A percentile compares a stretch with the other conserved stretches of the same genome.
phyloP scores from a whole-genome alignment of 768 basidiomycete genomes.

The Tricholoma hemisulphureum region DNA sequence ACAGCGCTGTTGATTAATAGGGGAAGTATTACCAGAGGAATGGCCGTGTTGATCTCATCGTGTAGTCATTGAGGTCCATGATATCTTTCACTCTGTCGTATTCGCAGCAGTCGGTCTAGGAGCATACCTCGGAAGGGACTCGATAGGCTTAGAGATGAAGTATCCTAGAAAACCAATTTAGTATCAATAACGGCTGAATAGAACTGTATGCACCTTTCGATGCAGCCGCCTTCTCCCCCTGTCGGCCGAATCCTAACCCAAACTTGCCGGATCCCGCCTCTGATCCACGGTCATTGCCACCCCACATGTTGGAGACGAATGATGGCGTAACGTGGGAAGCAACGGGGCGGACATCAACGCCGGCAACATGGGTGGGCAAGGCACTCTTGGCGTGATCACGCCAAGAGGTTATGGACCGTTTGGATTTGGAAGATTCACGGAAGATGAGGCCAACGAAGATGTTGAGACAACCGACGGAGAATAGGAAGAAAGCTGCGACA shows the following conservation, averaged over 20 bases:
- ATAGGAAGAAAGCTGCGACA: conserved; percentile 89
- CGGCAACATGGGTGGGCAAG: conserved; percentile 50
- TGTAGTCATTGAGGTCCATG: conserved; percentile 3
- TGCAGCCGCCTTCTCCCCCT: conserved; percentile 72
- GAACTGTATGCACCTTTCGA: conserved; percentile 45
- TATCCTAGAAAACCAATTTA: conserved; percentile 35
- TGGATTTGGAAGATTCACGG: conserved; percentile 58
- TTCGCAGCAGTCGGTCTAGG: conserved; percentile 31
- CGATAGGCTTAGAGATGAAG: conserved; percentile 60
- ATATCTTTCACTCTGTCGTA: conserved; percentile 7
- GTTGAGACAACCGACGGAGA: conserved; percentile 88
- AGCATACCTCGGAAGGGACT: conserved; percentile 60
- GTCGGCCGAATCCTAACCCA: conserved; percentile 76
- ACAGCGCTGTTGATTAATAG: too few species aligned
- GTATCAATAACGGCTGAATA: background rate
- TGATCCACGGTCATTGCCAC: conserved; percentile 13
- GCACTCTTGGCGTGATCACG: conserved; percentile 50
- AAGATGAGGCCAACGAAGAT: conserved; percentile 75
- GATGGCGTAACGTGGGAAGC: conserved; percentile 32
- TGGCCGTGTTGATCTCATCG: background rate
- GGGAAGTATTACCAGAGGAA: background rate
- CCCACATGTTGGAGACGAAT: conserved; percentile 36
- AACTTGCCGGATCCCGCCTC: conserved; percentile 31
- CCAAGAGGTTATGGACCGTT: conserved; percentile 67
- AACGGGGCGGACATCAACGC: conserved; percentile 34